Base-by-base conservation (phyloP, 2,329 filamentous ascomycete genomes). In the Acrocalymma vagum region DNA sequence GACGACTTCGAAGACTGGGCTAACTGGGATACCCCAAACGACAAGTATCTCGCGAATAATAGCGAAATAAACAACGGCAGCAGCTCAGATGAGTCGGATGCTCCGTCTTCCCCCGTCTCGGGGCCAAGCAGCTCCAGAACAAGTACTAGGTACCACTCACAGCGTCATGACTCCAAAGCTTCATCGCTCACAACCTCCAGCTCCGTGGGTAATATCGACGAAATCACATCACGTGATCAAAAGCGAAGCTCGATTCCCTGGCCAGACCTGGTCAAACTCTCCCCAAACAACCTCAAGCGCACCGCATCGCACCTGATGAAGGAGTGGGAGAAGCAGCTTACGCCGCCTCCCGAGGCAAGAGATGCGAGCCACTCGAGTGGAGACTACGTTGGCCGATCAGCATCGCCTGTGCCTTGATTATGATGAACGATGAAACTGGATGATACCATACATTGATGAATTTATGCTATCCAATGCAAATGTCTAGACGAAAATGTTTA, bases 251-350 rank as follows among this genome's bases (percentile, higher is more conserved):
- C 74, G 3, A 69, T 78, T 6, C 73, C 87, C 18, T 90, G 89
- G 73, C 85, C 85, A 32, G 81, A 86, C 31, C 79, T 95, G 40
- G 85, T 85, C 63, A 84, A 86, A 51, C 72, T 91, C 27, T 81
- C 83, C 7, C 88, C 91, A 0, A 85, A 84, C 54, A 91, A 90
- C 58, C 74, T 96, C 55, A 89, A 90, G 65, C 82, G 84, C 24
- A 93, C 89, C 1, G 89, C 92, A n/a, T 88, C 85, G 23, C 88
- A 87, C 48, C 78, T 96, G 42, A 90, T 96, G 83, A 87, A 85
- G 51, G 91, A 96, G 64, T 95, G 90, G 89, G 93, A 97, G 73
- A 89, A 84, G 68, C 88, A 82, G 53, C 74, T 92, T 10, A 83
- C 80, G 2, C 77, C 83, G 6, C 62, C 67, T 6, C 60, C 67